phyloP scores from a whole-genome alignment of 1,284 basidiomycete genomes.

The Ceratobasidium sp. region DNA sequence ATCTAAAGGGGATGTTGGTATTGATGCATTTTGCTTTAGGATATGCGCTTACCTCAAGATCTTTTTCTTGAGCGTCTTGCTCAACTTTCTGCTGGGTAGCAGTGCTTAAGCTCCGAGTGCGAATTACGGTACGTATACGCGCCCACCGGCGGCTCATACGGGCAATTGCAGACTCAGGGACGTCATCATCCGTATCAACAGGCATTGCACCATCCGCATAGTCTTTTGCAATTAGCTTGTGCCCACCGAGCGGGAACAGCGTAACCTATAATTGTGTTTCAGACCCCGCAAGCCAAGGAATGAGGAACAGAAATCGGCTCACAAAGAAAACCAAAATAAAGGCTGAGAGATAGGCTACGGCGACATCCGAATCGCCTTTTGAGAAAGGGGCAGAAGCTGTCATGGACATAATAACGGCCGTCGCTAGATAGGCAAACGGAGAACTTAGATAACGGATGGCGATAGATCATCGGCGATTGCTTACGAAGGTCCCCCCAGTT shows the following conservation, averaged over 20 bases:
- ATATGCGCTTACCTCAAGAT: conserved; percentile 49
- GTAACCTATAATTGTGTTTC: conserved; percentile 63
- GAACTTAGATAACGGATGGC: neutral
- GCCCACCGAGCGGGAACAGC: conserved; percentile 73
- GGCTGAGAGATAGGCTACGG: conserved; percentile 72
- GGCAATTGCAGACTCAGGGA: conserved; percentile 55
- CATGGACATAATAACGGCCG: conserved; percentile 71
- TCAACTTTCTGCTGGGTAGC: neutral
- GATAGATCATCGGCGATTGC: conserved; percentile 56
- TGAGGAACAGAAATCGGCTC: conserved; percentile 49
- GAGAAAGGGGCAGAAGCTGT: conserved; percentile 69
- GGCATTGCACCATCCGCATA: conserved; percentile 66
- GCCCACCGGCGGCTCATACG: conserved; percentile 9
- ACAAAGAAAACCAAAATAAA: conserved; percentile 65
- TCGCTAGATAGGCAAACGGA: conserved; percentile 63
- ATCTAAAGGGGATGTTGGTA: neutral
- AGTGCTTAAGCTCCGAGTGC: neutral
- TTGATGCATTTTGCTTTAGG: conserved; percentile 50
- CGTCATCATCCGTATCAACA: conserved; percentile 67
- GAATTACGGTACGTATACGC: conserved; percentile 51
- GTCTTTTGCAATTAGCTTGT: conserved; percentile 69
- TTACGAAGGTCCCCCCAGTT: conserved; percentile 78
- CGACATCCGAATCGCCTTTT: conserved; percentile 68
- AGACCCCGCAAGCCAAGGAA: neutral
- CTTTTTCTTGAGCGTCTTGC: conserved; percentile 53